These are phyloP conservation scores for Phytophthora pini DNA, from an alignment of 352 stramenopile genomes.

Conservation along the genomic window DNA sequence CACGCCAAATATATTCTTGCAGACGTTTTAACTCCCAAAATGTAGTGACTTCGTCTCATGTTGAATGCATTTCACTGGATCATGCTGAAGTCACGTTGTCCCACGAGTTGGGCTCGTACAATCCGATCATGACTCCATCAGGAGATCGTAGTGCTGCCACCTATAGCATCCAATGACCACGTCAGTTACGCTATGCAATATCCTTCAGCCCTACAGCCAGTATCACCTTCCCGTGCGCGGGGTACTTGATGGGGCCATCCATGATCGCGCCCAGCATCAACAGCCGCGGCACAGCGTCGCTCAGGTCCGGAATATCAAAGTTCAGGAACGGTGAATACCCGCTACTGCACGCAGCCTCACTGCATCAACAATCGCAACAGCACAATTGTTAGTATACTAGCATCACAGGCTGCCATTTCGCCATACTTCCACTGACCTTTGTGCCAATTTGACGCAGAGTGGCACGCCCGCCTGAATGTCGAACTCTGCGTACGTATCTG, in stretches of 20 bases:
- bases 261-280: constrained; percentile 90
- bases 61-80: constrained; percentile 1
- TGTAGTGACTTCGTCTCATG: too few relatives aligned
- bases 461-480: constrained; percentile 64
- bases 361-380: constrained; percentile 9
- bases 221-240: constrained; percentile 84
- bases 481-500: constrained; percentile 86
- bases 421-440: constrained; percentile 48
- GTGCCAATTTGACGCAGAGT: constrained; percentile 84
- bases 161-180: constrained; percentile 32
- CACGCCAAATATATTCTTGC: neutral
- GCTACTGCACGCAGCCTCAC: constrained; percentile 83
- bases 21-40: neutral
- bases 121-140: constrained; percentile 92
- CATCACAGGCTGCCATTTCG: constrained; percentile 4
- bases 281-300: constrained; percentile 84
- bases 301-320: constrained; percentile 91
- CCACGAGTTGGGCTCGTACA: constrained; percentile 92
- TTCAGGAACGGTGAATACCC: constrained; percentile 93
- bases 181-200: neutral
- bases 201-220: neutral
- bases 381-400: constrained; percentile 2
- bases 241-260: constrained; percentile 94
- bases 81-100: constrained; percentile 84
- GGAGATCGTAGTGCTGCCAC: constrained; percentile 88